These are phyloP conservation scores for Papilionanthe hybrid DNA, from an alignment of 116 monocot genomes.

Conservation along the genomic window DNA sequence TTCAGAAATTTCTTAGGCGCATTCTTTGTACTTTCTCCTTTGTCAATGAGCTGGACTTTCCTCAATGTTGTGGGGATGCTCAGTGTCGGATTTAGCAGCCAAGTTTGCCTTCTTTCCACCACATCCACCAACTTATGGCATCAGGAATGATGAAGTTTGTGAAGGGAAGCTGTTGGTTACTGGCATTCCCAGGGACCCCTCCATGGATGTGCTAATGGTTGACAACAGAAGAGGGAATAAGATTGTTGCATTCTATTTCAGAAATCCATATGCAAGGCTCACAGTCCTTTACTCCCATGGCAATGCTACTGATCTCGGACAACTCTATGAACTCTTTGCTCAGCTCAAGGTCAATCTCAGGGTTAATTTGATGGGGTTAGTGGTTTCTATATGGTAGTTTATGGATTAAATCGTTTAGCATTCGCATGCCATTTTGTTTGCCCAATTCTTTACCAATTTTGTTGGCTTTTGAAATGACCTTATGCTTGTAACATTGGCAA, in stretches of 20 bases:
- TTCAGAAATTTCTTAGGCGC: neutral
- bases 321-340: constrained; percentile 70
- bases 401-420: neutral
- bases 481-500: neutral
- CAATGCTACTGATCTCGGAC: constrained; percentile 66
- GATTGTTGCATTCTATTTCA: constrained; percentile 57
- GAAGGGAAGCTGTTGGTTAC: constrained; percentile 39
- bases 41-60: constrained; percentile 44
- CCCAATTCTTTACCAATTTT: neutral
- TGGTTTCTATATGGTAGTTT: constrained; percentile 13
- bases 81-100: constrained; percentile 57
- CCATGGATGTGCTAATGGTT: constrained; percentile 44
- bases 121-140: constrained; percentile 43
- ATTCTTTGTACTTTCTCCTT: constrained; percentile 8
- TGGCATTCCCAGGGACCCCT: constrained; percentile 39
- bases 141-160: constrained; percentile 18
- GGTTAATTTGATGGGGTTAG: constrained; percentile 74
- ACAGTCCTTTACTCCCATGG: constrained; percentile 73
- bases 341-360: constrained; percentile 77
- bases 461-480: neutral
- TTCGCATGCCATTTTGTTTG: neutral
- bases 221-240: constrained; percentile 48
- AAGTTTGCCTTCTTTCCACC: constrained; percentile 74
- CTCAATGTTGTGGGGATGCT: constrained; percentile 52
- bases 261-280: constrained; percentile 53